Conservation (phyloP, 2,329 filamentous ascomycete species). For the Pestalotiopsis fici region DNA sequence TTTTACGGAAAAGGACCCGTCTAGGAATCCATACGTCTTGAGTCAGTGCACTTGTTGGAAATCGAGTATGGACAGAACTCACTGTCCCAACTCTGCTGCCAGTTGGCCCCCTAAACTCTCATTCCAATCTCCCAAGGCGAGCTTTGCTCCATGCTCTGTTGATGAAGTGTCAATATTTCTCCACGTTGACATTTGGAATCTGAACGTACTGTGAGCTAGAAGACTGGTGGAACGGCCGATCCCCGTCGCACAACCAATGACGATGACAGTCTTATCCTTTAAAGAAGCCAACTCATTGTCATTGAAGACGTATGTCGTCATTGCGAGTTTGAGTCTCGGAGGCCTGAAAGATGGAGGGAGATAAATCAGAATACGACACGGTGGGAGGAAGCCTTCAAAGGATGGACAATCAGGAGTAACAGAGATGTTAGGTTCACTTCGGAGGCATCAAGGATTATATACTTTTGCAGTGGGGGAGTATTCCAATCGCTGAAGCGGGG, state of each 20-base stretch:
- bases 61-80: neutral
- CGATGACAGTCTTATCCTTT: neutral
- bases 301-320: conserved; percentile 2
- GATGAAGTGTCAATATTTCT: neutral
- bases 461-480: neutral
- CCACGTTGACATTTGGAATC: neutral
- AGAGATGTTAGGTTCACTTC: no score
- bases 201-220: neutral
- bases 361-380: no score
- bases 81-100: neutral
- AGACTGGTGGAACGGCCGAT: neutral
- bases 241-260: neutral
- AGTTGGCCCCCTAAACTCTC: neutral
- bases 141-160: neutral
- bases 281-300: neutral
- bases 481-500: neutral
- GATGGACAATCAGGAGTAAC: no score
- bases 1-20: neutral
- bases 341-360: no score
- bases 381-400: no score
- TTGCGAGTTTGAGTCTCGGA: neutral
- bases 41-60: neutral
- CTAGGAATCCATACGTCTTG: neutral
- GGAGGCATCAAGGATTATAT: no score
- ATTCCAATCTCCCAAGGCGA: neutral